Base-by-base conservation (phyloP, 345 rosid genomes). In the Eucalyptus marginata region DNA sequence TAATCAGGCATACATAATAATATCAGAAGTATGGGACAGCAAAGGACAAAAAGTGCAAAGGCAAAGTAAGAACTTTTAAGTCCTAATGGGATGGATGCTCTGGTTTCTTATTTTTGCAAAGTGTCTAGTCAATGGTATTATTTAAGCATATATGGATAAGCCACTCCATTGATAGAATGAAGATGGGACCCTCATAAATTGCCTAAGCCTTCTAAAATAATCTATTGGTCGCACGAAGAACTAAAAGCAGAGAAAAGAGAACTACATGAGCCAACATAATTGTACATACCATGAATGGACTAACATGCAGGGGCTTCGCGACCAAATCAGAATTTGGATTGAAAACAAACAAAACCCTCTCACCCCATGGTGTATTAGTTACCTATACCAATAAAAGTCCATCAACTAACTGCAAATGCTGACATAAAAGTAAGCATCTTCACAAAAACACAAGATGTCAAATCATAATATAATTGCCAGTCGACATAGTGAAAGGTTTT, bases 301-400 rank as follows among this genome's bases (percentile, higher is more conserved):
- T 97, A 89, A 97, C 99, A 90, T 96, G 99, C 89, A 97, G 93
- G 49, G 97, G 95, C 89, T 97, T 97, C 50, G 98, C 99, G 91
- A 97, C 95, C 88, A 92, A 49, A 93, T 96, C 98, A 43, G 98
- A 96, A 86, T 93, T 90, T 50, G 98, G 98, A 40, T 96, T 71
- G 94, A 97, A 97, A 79, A 94, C 96, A 92, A 96, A 97, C 3
- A 87, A 89, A 49, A 95, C 98, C 58, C 98, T 92, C 90, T 97
- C 99, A 15, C 96, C 98, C 99, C 99, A 97, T 14, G 99, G 99
- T 33, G 98, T 96, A 90, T 96, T 97, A 46, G 99, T 97, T 87
- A 97, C 99, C 99, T 96, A 88, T 86, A 31, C 59, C 64, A 92
- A 90, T 47, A 89, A 89, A 88, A 29, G n/a, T 49, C 33, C n/a